Percentiles rank a stretch among this genome's conserved stretches.
These are phyloP conservation scores for Sedum album DNA, from an alignment of 164 flowering plant species.

Conservation along the genomic window DNA sequence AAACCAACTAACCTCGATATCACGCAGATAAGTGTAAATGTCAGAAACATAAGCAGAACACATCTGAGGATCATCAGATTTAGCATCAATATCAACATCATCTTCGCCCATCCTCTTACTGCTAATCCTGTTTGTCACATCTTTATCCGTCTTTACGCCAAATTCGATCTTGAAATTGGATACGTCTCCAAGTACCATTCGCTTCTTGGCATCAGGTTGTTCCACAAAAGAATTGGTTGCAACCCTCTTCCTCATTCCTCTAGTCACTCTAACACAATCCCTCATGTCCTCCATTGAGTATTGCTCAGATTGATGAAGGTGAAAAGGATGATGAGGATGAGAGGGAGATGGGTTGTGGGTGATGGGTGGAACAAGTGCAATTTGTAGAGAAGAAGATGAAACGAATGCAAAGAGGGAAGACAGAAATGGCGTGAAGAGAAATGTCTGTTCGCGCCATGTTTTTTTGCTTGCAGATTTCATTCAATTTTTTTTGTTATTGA, in stretches of 20 bases:
- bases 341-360: too few species aligned
- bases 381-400: too few species aligned
- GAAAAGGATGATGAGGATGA: too few species aligned
- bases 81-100: slow-evolving; percentile 7
- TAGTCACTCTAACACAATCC: slow-evolving; percentile 24
- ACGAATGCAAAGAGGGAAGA: too few species aligned
- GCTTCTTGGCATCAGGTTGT: slow-evolving; percentile 13
- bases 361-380: too few species aligned
- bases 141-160: background rate
- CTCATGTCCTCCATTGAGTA: slow-evolving; percentile 27
- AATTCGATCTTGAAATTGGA: slow-evolving; percentile 7
- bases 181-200: slow-evolving; percentile 29
- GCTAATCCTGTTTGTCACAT: too few species aligned
- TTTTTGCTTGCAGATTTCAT: too few species aligned
- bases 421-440: too few species aligned
- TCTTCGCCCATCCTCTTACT: background rate
- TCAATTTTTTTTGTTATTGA: too few species aligned
- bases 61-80: slow-evolving; percentile 23
- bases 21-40: slow-evolving; percentile 21
- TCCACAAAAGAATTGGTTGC: background rate
- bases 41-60: slow-evolving; percentile 20
- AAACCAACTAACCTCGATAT: slow-evolving; percentile 23
- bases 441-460: too few species aligned
- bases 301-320: too few species aligned
- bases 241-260: slow-evolving; percentile 26